These are phyloP conservation scores for Colletotrichum musicola DNA, from an alignment of 2,329 filamentous ascomycete genomes.

Conservation along the genomic window DNA sequence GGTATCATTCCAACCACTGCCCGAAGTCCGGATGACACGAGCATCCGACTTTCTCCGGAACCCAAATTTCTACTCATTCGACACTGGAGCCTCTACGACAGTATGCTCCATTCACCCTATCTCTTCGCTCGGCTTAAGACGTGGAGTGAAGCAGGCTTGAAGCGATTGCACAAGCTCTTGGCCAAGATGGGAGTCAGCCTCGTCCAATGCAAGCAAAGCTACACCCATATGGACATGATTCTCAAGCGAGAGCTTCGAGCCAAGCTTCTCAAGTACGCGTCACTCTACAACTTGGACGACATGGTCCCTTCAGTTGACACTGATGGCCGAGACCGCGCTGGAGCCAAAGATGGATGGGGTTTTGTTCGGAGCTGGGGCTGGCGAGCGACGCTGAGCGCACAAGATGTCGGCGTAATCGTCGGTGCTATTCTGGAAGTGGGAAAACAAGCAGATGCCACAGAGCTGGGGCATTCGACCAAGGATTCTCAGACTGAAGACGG, in stretches of 20 bases:
- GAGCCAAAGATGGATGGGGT: constrained; percentile 92
- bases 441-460: constrained; percentile 59
- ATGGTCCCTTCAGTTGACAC: constrained; percentile 85
- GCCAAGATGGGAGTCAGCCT: constrained; percentile 98
- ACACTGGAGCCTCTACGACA: constrained; percentile 98
- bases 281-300: constrained; percentile 92
- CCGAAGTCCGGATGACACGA: constrained; percentile 88
- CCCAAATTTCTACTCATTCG: constrained; percentile 92
- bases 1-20: constrained; percentile 93
- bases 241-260: constrained; percentile 88
- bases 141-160: constrained; percentile 91
- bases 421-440: constrained; percentile 95
- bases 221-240: constrained; percentile 98
- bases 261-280: constrained; percentile 90
- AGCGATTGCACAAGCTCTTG: constrained; percentile 90
- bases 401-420: constrained; percentile 93
- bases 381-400: constrained; percentile 92
- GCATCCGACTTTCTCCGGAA: constrained; percentile 92
- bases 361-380: constrained; percentile 98
- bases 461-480: constrained; percentile 46
- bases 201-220: constrained; percentile 93
- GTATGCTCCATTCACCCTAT: constrained; percentile 97
- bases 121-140: constrained; percentile 92
- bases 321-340: constrained; percentile 75
- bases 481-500: constrained; percentile 55